Conservation (phyloP, 1,139 yeast species). For the Blastobotrys ciferrii region DNA sequence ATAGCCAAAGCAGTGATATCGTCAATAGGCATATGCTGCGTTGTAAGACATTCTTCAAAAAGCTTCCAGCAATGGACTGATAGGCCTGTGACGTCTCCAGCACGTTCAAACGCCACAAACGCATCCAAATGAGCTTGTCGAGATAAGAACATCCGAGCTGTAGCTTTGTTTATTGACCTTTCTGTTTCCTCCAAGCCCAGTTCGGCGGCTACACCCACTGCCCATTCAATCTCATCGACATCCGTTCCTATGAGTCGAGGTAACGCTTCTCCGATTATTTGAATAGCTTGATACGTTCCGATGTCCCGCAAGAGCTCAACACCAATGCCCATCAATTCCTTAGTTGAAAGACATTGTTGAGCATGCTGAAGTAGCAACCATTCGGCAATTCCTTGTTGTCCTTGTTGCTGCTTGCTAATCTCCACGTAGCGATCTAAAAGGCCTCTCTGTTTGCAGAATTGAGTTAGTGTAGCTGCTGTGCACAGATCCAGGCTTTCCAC, state of each 20-base stretch:
- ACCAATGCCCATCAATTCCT: conserved; percentile 24
- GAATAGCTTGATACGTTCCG: conserved; percentile 37
- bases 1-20: conserved; percentile 33
- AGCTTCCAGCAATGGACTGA: conserved; percentile 46
- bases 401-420: conserved; percentile 9
- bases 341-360: conserved; percentile 24
- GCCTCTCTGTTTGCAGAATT: conserved; percentile 64
- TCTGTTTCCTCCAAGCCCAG: conserved; percentile 35
- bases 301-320: conserved; percentile 25
- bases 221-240: conserved; percentile 81
- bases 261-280: conserved; percentile 56
- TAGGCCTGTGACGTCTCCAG: conserved; percentile 52
- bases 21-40: conserved; percentile 37
- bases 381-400: conserved; percentile 20
- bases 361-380: conserved; percentile 31
- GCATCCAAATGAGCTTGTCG: conserved; percentile 55
- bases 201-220: conserved; percentile 54
- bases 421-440: conserved; percentile 47
- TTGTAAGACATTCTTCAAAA: conserved; percentile 61
- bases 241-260: conserved; percentile 55
- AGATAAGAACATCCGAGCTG: conserved; percentile 24
- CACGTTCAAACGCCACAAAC: conserved; percentile 61
- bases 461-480: conserved; percentile 65
- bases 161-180: conserved; percentile 23
- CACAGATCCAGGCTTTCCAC: conserved; percentile 63